Evolutionary conservation across 768 basidiomycete genomes (phyloP).

Genomic region (Kwoniella bestiolae): DNA sequence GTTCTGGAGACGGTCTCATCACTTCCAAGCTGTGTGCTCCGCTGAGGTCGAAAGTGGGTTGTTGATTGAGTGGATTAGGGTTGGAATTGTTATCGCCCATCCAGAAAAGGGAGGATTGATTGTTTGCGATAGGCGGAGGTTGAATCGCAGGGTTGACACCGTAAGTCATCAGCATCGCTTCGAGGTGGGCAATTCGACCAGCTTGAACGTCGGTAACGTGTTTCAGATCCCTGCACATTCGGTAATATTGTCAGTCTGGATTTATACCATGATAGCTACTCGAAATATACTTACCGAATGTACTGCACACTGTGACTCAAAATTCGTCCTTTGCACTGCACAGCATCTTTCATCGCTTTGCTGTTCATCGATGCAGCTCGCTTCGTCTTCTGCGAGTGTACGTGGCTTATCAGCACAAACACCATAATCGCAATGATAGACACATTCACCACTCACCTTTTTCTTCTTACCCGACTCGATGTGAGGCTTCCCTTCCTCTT

Average conservation of each 20-base stretch:
- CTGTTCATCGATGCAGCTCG: slow-evolving; percentile 29
- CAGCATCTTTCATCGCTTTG: slow-evolving; percentile 39
- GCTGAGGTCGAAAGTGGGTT: slow-evolving; percentile 13
- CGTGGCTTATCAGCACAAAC: slow-evolving; percentile 4
- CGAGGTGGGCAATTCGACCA: slow-evolving; percentile 42
- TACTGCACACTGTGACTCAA: slow-evolving; percentile 45
- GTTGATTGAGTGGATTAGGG: slow-evolving; percentile 5
- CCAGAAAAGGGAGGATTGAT: slow-evolving; percentile 21
- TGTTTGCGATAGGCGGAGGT: background rate
- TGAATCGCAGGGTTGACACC: slow-evolving; percentile 26
- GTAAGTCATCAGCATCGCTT: slow-evolving; percentile 26
- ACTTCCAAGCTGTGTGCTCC: slow-evolving; percentile 28
- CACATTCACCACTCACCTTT: slow-evolving; percentile 35
- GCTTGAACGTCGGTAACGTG: slow-evolving; percentile 36
- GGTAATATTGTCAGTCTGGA: background rate
- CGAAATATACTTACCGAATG: slow-evolving; percentile 36
- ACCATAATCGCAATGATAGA: background rate
- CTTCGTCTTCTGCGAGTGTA: slow-evolving; percentile 30
- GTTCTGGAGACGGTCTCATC: slow-evolving; percentile 44
- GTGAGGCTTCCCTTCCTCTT: slow-evolving; percentile 18
- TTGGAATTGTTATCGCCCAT: slow-evolving; percentile 3
- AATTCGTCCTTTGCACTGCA: slow-evolving; percentile 47
- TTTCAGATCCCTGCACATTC: slow-evolving; percentile 43
- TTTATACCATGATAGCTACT: slow-evolving; percentile 4
- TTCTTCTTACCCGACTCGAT: slow-evolving; percentile 30